Percentiles rank a stretch among this genome's conserved stretches.
Evolutionary conservation across 2,329 filamentous ascomycete species (phyloP).

Genomic region (Penicillium sp.): DNA sequence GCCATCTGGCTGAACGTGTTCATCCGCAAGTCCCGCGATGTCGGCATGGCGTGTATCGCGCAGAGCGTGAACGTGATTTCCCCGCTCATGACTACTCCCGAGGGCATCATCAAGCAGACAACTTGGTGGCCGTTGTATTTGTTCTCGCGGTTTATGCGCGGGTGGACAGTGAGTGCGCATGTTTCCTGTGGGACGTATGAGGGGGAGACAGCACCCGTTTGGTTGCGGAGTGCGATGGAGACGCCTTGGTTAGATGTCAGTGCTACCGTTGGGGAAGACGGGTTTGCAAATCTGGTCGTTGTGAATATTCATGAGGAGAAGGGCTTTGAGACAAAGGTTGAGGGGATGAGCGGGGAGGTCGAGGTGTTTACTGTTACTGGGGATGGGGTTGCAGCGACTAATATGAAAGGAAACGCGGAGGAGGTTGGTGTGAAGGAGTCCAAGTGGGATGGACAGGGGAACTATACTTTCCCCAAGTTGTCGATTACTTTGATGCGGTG

Average conservation of each 20-base stretch:
- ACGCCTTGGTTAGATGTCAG: conserved; percentile 62
- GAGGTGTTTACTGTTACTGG: conserved; percentile 67
- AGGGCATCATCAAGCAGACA: conserved; percentile 69
- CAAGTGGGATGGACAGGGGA: conserved; percentile 65
- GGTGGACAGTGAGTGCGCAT: conserved; percentile 68
- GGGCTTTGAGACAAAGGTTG: conserved; percentile 63
- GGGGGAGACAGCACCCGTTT: conserved; percentile 54
- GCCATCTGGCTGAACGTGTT: conserved; percentile 77
- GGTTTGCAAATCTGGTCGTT: conserved; percentile 68
- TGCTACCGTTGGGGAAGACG: conserved; percentile 54
- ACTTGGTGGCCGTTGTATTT: conserved; percentile 76
- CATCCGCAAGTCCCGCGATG: conserved; percentile 68
- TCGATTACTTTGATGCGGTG: conserved; percentile 69
- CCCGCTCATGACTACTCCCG: conserved; percentile 70
- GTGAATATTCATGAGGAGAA: conserved; percentile 70
- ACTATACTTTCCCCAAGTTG: conserved; percentile 69
- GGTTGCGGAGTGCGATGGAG: conserved; percentile 56
- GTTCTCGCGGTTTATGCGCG: conserved; percentile 74
- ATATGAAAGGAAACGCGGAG: conserved; percentile 62
- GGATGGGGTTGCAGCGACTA: conserved; percentile 59
- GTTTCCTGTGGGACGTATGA: conserved; percentile 66
- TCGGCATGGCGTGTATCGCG: conserved; percentile 79
- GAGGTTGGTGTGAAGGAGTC: conserved; percentile 64
- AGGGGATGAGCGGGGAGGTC: conserved; percentile 58
- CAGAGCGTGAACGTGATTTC: conserved; percentile 79